A percentile compares a stretch with the other conserved stretches of the same genome.
These are phyloP conservation scores for Chaetomiaceae sp. DNA, from an alignment of 2,329 filamentous ascomycete genomes.

Conservation along the genomic window DNA sequence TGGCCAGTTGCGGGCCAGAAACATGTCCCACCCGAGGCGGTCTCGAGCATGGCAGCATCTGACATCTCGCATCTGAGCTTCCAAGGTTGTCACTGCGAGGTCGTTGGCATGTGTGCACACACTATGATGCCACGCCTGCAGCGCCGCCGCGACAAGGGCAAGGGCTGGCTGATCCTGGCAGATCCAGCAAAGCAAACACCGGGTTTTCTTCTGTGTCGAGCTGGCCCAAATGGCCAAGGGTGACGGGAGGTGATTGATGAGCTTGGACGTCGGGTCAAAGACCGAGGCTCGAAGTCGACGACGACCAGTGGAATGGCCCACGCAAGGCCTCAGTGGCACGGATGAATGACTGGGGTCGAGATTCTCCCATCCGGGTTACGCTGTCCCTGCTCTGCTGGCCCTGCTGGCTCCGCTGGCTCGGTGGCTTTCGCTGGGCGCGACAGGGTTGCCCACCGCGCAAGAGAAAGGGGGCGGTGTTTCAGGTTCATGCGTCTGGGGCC, in stretches of 20 bases:
- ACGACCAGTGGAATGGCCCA: constrained; percentile 8
- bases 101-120: too few relatives aligned
- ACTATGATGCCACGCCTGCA: constrained; percentile 2
- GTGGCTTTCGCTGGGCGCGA: constrained; percentile 4
- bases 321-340: too few relatives aligned
- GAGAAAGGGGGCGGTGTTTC: constrained; percentile 24
- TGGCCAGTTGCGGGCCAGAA: neutral
- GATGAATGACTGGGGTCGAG: too few relatives aligned
- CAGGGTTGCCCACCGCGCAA: constrained; percentile 2
- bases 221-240: neutral
- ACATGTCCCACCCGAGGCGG: too few relatives aligned
- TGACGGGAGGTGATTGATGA: too few relatives aligned
- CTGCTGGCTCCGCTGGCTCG: too few relatives aligned
- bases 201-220: neutral
- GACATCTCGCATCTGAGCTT: too few relatives aligned
- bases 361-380: too few relatives aligned
- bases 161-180: neutral
- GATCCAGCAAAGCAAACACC: constrained; percentile 8
- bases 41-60: too few relatives aligned
- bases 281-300: constrained; percentile 6
- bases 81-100: too few relatives aligned
- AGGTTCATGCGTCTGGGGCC: constrained; percentile 20
- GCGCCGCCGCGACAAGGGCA: neutral
- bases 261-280: constrained; percentile 1
- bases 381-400: too few relatives aligned